Base-by-base conservation (phyloP, 2,329 filamentous ascomycete genomes). In the Alternaria gaisen region DNA sequence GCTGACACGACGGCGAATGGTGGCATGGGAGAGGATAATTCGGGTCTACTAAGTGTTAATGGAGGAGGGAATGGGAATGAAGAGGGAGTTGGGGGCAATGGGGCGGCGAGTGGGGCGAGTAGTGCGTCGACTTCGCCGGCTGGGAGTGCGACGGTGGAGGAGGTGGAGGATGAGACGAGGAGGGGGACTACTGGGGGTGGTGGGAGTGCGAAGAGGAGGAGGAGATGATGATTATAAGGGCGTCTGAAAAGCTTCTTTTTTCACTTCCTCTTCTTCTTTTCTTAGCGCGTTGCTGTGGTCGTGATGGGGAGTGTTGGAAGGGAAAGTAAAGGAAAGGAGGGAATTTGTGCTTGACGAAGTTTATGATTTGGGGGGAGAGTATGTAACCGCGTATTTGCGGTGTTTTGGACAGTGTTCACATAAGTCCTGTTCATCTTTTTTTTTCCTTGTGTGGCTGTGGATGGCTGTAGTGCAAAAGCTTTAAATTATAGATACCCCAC, bases 101-200 rank as follows among this genome's bases (percentile, higher is more conserved):
- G 5, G 10, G 16, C 14, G 43, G 38, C 82, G 64, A 82, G 80
- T 60, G 64, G 81, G 32, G 80, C 76, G 50, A 80, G 78, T 46
- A 54, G 55, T 40, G 1, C 28, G 28, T 30, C 28, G 28, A 30
- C 28, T 1, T 10, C 7, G 2, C 80, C 80, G 0, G 69, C 75
- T 11, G 32, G 32, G 12, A 34, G 32, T 5, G 75, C 73, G 1
- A 78, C 75, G 9, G 75, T 77, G 2, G 75, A 78, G 58, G 76
- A 78, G 40, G 72, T 75, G 1, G 74, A 76, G n/a, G 76, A 76
- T 40, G 73, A 73, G 67, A 73, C 60, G n/a, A 58, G 68, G 52
- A 61, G 52, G 16, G 38, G 70, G 0, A 26, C 5, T 8, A 14
- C 1, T 12, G 28, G 28, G 28, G 8, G 28, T 28, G 74, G 72